Evolutionary conservation across 2,329 filamentous ascomycete genomes (phyloP), one percentile per base, ranked within the genome.

Genomic region (Fusarium pseudocircinatum): DNA sequence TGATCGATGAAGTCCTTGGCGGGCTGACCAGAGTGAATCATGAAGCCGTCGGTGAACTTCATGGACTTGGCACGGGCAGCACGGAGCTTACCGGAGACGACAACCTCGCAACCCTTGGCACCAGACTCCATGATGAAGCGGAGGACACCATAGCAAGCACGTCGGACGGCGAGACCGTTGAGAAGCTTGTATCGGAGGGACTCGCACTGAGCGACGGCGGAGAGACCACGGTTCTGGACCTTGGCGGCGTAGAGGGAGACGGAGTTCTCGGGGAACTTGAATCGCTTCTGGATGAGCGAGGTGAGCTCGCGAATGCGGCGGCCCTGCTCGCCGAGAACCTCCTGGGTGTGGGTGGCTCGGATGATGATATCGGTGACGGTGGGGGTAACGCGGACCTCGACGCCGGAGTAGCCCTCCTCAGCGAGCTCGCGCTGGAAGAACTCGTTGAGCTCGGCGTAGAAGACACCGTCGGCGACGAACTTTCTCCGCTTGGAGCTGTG

Each of bases 21-120:
- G 83, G 96, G 96, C 87, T 99, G 96, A 88, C 96, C 96, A 83
- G 96, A 99, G 94, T 99, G 96, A 89, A 99, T 99, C 96, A 99
- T 99, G 94, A 99, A 99, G 85, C 96, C 96, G 87, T 99, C 95
- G 87, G 96, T 99, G 93, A 99, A 99, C 93, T 99, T 99, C 96
- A 99, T 99, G 89, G 91, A 94, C 94, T 99, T 99, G 87, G 96
- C 96, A 90, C 96, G 95, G 83, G 96, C 96, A 86, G 96, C 96
- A 84, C 96, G 93, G 81, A 99, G 94, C 93, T 99, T 99, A 87
- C 96, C 96, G 80, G 95, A 98, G 80, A 99, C 96, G 84, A 99
- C 96, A 79, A 99, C 96, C 90, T 99, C 96, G 86, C 96, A 99
- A 87, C 96, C 96, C 94, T 99, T 99, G 87, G 96, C 96, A 84